Evolutionary conservation across 1,284 basidiomycete genomes (phyloP), one percentile per base, ranked within the genome.

Genomic region (Sparassis latifolia): DNA sequence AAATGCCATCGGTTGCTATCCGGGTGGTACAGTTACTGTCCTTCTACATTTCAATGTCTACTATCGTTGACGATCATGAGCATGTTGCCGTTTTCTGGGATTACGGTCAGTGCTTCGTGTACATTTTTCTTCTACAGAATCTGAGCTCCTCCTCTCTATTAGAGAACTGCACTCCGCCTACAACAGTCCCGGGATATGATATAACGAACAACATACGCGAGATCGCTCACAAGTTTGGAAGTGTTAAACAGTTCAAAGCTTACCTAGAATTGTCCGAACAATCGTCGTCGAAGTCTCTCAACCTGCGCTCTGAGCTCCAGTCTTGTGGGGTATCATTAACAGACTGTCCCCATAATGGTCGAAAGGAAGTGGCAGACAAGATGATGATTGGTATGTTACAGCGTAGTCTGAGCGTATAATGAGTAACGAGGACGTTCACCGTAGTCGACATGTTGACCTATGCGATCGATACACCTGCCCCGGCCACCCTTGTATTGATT

Each of bases 1-100:
- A 20, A 20, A 20, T 20, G 20, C 20, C 20, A 20, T 20, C 20
- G 20, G 20, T 20, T 20, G 20, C 20, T 20, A 20, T 20, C 20
- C 20, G 20, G 20, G 20, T 20, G 20, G 20, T 20, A 20, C 20
- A 20, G 20, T 20, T 20, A 20, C 20, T 20, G 20, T 20, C 20
- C 20, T 20, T 20, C 20, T 20, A 20, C 20, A 20, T 38, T n/a
- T n/a, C n/a, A 38, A 38, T 38, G 35, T 38, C 35, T 43, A 20
- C 28, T 38, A 33, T 44, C 27, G 41, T 43, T 37, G 43, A 53
- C 31, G 29, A 33, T 28, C 48, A 61, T 40, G 57, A 67, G 28
- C 65, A 70, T 43, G 78, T 80, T 41, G 78, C 76, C 49, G 71
- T 84, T 33, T 84, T 80, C 55, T 84, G 82, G 80, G 81, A 83